These are phyloP conservation scores for Parastagonospora avenae DNA, from an alignment of 2,329 filamentous ascomycete genomes.

Conservation along the genomic window DNA sequence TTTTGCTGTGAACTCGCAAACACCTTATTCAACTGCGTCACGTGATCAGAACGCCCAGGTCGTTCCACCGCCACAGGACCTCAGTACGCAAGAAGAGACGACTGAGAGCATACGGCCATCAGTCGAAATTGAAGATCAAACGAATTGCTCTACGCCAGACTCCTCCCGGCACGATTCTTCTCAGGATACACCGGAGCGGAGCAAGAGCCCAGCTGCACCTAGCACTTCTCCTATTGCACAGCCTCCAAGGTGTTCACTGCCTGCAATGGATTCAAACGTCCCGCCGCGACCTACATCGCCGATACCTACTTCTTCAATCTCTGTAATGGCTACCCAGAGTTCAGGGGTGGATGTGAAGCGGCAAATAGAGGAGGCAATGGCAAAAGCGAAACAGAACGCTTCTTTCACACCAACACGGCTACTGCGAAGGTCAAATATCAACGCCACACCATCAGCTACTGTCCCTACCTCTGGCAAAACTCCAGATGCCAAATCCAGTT, in stretches of 20 bases:
- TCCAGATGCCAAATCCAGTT: background rate
- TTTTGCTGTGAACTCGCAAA: slow-evolving; percentile 1
- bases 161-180: slow-evolving; percentile 40
- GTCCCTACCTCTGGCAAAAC: background rate
- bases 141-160: slow-evolving; percentile 7
- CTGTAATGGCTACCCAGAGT: slow-evolving; percentile 22
- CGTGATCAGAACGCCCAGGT: slow-evolving; percentile 35
- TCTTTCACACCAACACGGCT: slow-evolving; percentile 14
- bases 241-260: slow-evolving; percentile 30
- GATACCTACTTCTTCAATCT: slow-evolving; percentile 10
- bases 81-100: slow-evolving; percentile 24
- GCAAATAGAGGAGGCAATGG: slow-evolving; percentile 13
- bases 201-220: slow-evolving; percentile 1
- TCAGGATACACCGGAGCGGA: slow-evolving; percentile 31
- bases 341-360: slow-evolving; percentile 7
- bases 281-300: slow-evolving; percentile 27
- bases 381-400: slow-evolving; percentile 12
- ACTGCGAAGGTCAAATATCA: slow-evolving; percentile 2
- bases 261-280: slow-evolving; percentile 19
- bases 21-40: slow-evolving; percentile 3
- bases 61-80: slow-evolving; percentile 14
- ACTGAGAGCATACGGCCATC: slow-evolving; percentile 20
- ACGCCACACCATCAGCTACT: background rate
- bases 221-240: slow-evolving; percentile 26
- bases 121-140: slow-evolving; percentile 12